phyloP scores from a whole-genome alignment of 2,329 filamentous ascomycete genomes.

The Scytalidium sp. region DNA sequence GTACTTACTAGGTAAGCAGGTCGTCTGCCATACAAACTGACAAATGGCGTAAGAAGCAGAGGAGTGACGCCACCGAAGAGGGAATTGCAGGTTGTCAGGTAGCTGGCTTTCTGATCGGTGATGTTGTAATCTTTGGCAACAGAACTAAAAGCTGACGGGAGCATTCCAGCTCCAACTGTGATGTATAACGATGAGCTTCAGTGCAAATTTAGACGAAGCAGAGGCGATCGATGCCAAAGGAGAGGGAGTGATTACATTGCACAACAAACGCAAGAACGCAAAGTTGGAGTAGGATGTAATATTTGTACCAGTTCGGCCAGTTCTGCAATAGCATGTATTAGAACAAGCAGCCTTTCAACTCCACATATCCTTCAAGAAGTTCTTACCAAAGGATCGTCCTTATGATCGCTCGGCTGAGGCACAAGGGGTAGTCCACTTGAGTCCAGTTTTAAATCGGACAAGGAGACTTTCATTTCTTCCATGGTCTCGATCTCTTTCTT shows the following conservation, averaged over 20 bases:
- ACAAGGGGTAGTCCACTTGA: background rate
- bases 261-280: background rate
- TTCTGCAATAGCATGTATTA: background rate
- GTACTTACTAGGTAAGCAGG: background rate
- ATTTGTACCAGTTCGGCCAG: background rate
- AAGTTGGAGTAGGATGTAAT: background rate
- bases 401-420: background rate
- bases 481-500: too few species aligned
- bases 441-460: too few species aligned
- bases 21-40: background rate
- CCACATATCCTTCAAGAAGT: background rate
- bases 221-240: background rate
- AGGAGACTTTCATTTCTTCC: too few species aligned
- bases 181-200: background rate
- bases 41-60: background rate
- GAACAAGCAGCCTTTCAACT: background rate
- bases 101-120: background rate
- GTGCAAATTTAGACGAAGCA: too few species aligned
- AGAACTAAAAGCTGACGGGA: background rate
- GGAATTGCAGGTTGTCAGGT: background rate
- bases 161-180: background rate
- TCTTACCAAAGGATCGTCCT: background rate
- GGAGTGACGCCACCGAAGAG: background rate
- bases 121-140: background rate
- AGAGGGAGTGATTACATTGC: background rate